Percentiles rank a stretch among this genome's conserved stretches.
phyloP scores from a whole-genome alignment of 1,284 basidiomycete genomes.

The Ceratobasidium theobromae region DNA sequence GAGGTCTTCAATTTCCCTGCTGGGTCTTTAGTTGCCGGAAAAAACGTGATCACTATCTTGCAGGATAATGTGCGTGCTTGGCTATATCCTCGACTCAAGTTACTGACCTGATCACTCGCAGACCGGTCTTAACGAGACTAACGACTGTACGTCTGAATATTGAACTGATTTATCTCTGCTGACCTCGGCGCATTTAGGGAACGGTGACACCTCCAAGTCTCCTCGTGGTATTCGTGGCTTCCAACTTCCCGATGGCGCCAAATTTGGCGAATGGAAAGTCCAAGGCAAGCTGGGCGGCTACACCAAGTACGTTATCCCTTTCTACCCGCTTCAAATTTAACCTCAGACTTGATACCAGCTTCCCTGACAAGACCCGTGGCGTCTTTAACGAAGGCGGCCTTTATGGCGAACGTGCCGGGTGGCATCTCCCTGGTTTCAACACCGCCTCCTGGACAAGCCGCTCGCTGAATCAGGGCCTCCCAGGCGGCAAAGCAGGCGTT shows the following conservation, averaged over 20 bases:
- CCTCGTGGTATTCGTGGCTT: constrained; percentile 79
- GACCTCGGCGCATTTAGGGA: constrained; percentile 33
- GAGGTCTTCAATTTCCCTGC: constrained; percentile 61
- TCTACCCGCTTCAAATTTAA: neutral
- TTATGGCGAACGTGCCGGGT: constrained; percentile 73
- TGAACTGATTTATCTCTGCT: neutral
- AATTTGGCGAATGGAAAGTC: constrained; percentile 71
- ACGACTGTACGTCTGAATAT: constrained; percentile 38
- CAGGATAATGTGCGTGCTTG: constrained; percentile 51
- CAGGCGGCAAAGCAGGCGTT: constrained; percentile 58
- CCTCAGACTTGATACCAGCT: constrained; percentile 52
- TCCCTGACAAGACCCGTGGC: constrained; percentile 67
- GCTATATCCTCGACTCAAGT: neutral
- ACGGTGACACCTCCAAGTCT: constrained; percentile 53
- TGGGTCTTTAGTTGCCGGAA: constrained; percentile 51
- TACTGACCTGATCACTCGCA: constrained; percentile 40
- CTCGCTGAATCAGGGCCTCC: constrained; percentile 58
- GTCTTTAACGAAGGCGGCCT: constrained; percentile 82
- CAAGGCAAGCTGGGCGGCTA: constrained; percentile 82
- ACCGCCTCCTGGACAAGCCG: constrained; percentile 60
- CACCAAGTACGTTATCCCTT: constrained; percentile 51
- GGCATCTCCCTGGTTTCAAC: constrained; percentile 78
- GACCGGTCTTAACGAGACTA: constrained; percentile 71
- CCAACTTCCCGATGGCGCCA: constrained; percentile 55
- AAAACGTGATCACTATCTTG: constrained; percentile 72